Base-by-base conservation (phyloP, 352 stramenopile species). In the Phytophthora pisi region DNA sequence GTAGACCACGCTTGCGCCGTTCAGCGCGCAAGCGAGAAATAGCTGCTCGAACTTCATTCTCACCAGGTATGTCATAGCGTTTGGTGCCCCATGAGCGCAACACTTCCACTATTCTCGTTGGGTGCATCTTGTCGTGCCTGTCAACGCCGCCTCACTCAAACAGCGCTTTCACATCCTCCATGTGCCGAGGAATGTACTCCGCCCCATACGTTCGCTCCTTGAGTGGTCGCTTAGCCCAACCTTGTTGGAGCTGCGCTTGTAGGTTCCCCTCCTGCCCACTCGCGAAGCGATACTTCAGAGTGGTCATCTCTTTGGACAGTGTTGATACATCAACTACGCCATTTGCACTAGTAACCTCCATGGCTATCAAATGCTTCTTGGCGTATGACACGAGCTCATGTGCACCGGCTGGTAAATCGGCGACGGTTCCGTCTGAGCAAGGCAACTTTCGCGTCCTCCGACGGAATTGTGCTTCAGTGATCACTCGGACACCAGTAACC, bases 401-500 rank as follows among this genome's bases (percentile, higher is more conserved):
- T 18, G 50, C 15, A 7, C 2, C 20, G 26, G 50, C 26, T 58
- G 52, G 52, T 30, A 49, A 16, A 24, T 42, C 50, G 4, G 51
- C 31, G 13, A 57, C 51, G 10, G 9, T 10, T 45, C 42, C 51
- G 16, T 26, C 11, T 16, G 28, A 26, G n/a, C 50, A 55, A 13
- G 50, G 50, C 16, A 57, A 42, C 51, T 53, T 62, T 16, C 42
- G 23, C 13, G 50, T 56, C 47, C 42, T 28, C 6, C 53, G 31
- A 30, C 60, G 60, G 13, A 67, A 47, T 46, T 66, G 59, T 0
- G 23, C 47, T 10, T 52, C 49, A 13, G 18, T 60, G 4, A 43
- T 51, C 51, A 36, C 36, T 53, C 47, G 20, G 43, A 66, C 51
- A 3, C 51, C 60, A 54, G 60, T 67, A 10, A 61, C 40, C 9